These are phyloP conservation scores for Glycine soja DNA, from an alignment of 306 rosid species.

Conservation along the genomic window DNA sequence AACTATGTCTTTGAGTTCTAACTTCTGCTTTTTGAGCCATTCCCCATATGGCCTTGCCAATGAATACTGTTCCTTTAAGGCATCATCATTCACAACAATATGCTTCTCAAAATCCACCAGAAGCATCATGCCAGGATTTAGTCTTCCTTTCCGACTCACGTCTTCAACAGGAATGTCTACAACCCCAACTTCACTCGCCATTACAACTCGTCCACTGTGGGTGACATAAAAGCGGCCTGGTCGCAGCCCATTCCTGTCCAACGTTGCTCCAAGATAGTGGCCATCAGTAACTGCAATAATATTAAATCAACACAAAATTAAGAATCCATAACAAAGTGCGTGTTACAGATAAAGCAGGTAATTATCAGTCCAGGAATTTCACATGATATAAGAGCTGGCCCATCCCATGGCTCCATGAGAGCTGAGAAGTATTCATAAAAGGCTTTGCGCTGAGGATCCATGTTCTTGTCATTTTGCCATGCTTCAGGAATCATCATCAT, in stretches of 20 bases:
- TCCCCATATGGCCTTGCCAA: constrained; percentile 16
- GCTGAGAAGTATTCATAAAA: constrained; percentile 93
- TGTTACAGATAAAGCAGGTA: constrained; percentile 61
- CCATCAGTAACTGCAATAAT: constrained; percentile 25
- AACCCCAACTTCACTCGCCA: constrained; percentile 29
- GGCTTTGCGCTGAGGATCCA: constrained; percentile 83
- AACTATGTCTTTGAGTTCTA: constrained; percentile 19
- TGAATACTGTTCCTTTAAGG: constrained; percentile 20
- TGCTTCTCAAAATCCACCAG: constrained; percentile 30
- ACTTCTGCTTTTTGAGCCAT: constrained; percentile 17
- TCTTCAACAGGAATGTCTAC: constrained; percentile 23
- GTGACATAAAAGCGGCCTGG: constrained; percentile 30
- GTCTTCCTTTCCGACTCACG: constrained; percentile 10
- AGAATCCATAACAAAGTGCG: background rate
- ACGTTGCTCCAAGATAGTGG: constrained; percentile 26
- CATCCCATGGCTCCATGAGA: constrained; percentile 99
- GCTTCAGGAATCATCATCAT: constrained; percentile 99
- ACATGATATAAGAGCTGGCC: constrained; percentile 99
- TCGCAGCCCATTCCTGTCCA: constrained; percentile 25
- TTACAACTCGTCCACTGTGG: constrained; percentile 23
- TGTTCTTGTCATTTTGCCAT: constrained; percentile 98
- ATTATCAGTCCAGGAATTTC: constrained; percentile 13
- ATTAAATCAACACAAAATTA: background rate
- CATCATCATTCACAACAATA: constrained; percentile 31
- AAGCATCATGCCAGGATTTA: constrained; percentile 29